A percentile compares a stretch with the other conserved stretches of the same genome.
Conservation (phyloP, 2,329 filamentous ascomycete species). For the Aspergillus arachidicola region DNA sequence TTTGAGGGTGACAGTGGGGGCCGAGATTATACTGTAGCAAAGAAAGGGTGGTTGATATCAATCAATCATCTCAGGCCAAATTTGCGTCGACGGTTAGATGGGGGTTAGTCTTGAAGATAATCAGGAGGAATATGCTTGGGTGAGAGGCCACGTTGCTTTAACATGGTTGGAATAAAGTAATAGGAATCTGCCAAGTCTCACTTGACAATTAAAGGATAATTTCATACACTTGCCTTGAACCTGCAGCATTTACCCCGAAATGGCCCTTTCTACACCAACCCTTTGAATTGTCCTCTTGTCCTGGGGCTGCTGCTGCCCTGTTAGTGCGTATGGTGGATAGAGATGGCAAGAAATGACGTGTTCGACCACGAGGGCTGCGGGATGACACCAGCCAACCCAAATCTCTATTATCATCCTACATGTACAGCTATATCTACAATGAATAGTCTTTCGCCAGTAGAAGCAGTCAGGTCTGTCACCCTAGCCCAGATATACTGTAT, state of each 20-base stretch:
- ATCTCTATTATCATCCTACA: too few relatives aligned
- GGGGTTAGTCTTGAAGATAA: slow-evolving; percentile 24
- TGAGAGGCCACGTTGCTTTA: slow-evolving; percentile 10
- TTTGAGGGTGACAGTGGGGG: background rate
- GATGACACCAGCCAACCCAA: too few relatives aligned
- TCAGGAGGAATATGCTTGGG: background rate
- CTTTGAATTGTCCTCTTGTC: background rate
- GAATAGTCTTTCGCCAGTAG: too few relatives aligned
- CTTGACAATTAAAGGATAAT: background rate
- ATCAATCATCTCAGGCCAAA: background rate
- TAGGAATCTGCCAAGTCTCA: background rate
- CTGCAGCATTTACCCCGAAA: background rate
- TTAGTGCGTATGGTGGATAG: background rate
- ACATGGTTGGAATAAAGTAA: background rate
- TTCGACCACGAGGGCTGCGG: background rate
- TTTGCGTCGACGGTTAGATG: background rate
- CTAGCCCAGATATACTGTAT: too few relatives aligned
- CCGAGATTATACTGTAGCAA: background rate
- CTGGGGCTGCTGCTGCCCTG: background rate
- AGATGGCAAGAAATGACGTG: background rate
- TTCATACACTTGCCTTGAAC: background rate
- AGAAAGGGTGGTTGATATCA: background rate
- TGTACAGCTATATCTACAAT: too few relatives aligned
- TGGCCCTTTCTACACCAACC: background rate
- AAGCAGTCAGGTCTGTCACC: too few relatives aligned